phyloP scores from a whole-genome alignment of 2,329 filamentous ascomycete species.

The Pestalotiopsis fici region DNA sequence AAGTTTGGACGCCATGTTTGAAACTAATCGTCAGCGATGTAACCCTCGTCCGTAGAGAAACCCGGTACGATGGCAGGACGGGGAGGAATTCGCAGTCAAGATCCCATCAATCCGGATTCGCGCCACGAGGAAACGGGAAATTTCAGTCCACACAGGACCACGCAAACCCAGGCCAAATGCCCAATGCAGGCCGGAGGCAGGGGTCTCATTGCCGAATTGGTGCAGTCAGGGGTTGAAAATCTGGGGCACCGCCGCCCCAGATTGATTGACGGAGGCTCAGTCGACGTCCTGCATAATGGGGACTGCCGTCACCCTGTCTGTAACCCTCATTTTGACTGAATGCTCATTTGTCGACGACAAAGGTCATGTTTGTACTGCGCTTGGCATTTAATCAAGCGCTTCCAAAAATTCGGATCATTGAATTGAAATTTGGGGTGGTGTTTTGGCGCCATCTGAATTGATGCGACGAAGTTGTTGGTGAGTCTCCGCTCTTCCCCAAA shows the following conservation, averaged over 20 bases:
- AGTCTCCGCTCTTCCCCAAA: neutral
- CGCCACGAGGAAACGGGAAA: neutral
- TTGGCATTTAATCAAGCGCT: neutral
- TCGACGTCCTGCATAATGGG: neutral
- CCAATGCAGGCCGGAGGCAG: neutral
- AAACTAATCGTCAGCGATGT: neutral
- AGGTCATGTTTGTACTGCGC: neutral
- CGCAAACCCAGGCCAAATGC: neutral
- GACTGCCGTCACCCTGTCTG: neutral
- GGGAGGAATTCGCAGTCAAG: neutral
- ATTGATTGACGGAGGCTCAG: constrained; percentile 3
- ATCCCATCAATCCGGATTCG: constrained; percentile 2
- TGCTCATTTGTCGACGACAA: neutral
- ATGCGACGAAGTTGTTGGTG: neutral
- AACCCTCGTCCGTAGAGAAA: neutral
- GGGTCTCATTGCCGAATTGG: neutral
- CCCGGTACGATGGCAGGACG: neutral
- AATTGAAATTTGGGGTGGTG: neutral
- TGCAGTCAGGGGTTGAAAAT: neutral
- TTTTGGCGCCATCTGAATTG: neutral
- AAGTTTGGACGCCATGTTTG: neutral
- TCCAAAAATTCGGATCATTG: neutral
- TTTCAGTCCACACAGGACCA: constrained; percentile 1
- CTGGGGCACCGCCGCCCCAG: neutral
- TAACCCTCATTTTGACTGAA: neutral